A percentile compares a stretch with the other conserved stretches of the same genome.
Conservation (phyloP, 78 protist genomes). For the Anaeramoeba ignava region DNA sequence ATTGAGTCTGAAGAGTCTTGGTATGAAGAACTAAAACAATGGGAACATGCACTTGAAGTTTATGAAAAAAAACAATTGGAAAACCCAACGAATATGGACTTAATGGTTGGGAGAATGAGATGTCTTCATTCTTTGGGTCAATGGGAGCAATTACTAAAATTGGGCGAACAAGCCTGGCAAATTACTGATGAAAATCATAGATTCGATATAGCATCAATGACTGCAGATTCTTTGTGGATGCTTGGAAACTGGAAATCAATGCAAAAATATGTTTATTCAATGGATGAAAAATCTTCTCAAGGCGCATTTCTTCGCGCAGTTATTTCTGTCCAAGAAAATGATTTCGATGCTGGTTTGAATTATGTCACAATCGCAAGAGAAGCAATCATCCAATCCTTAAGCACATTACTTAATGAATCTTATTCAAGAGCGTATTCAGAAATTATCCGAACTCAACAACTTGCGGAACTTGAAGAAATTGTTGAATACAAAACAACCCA, state of each 20-base stretch:
- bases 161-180: neutral
- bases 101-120: neutral
- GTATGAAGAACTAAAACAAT: neutral
- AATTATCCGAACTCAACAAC: conserved; percentile 10
- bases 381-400: neutral
- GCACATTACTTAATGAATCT: neutral
- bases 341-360: neutral
- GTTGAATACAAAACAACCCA: neutral
- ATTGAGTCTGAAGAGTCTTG: neutral
- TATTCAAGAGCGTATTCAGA: conserved; percentile 10
- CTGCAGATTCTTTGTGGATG: neutral
- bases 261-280: neutral
- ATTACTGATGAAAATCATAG: neutral
- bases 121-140: neutral
- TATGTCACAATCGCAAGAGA: neutral
- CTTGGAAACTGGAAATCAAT: neutral
- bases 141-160: neutral
- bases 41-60: neutral
- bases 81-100: neutral
- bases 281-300: neutral
- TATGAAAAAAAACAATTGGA: neutral
- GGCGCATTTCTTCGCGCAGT: neutral
- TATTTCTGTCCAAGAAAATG: neutral
- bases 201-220: neutral
- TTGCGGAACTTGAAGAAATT: conserved; percentile 19